Conservation (phyloP, 257 asterid species). For the Solanum chiquidenum region DNA sequence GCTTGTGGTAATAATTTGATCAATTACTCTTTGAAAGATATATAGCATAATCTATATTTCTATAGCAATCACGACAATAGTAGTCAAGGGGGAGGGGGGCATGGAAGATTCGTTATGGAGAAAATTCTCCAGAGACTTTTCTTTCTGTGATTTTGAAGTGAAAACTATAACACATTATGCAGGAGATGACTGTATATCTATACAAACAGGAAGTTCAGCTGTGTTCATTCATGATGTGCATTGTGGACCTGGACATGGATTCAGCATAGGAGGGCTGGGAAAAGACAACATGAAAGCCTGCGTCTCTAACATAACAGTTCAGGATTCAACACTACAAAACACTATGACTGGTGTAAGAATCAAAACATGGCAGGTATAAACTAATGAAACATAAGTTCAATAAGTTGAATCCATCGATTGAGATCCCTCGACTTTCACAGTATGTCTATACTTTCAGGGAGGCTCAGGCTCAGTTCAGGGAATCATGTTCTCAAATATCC, state of each 20-base stretch:
- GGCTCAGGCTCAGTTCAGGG: slow-evolving; percentile 33
- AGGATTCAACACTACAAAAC: slow-evolving; percentile 18
- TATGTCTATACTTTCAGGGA: slow-evolving; percentile 12
- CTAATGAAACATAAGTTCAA: background rate
- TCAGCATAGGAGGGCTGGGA: slow-evolving; percentile 47
- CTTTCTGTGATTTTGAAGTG: background rate
- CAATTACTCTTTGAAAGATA: background rate
- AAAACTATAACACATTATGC: background rate
- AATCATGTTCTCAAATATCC: slow-evolving; percentile 28
- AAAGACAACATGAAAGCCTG: slow-evolving; percentile 27
- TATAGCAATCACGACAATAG: background rate
- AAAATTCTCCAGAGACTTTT: background rate
- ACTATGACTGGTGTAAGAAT: slow-evolving; percentile 33
- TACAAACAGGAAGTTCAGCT: slow-evolving; percentile 34
- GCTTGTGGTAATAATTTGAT: slow-evolving; percentile 34
- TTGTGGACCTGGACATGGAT: slow-evolving; percentile 53
- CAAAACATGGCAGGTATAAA: slow-evolving; percentile 43
- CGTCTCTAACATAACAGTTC: slow-evolving; percentile 36
- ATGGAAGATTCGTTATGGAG: background rate
- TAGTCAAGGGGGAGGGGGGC: background rate
- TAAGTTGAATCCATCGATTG: background rate
- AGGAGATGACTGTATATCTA: slow-evolving; percentile 55
- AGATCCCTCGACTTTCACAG: background rate
- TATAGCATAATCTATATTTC: background rate
- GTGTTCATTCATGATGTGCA: slow-evolving; percentile 20